Evolutionary conservation across 1,284 basidiomycete genomes (phyloP), one percentile per base, ranked within the genome.

Genomic region (Cutaneotrichosporon curvatum): DNA sequence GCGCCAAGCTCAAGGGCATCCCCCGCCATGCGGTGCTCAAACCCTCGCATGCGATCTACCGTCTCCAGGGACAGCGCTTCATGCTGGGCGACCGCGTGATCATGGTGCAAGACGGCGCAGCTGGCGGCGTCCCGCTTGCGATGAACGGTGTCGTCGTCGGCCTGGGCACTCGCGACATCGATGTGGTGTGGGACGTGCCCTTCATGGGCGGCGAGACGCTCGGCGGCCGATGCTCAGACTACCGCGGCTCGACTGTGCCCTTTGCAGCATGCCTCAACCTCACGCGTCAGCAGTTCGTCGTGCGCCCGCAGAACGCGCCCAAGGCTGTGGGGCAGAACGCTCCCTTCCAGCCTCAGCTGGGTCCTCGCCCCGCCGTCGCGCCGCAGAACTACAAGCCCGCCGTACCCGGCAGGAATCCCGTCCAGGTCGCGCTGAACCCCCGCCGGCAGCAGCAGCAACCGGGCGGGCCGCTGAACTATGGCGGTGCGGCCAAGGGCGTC

Each of bases 1-100:
- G 87, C 55, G 87, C 85, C 3, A 81, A 88, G 22, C 84, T 98
- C 49, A 87, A 90, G 63, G 83, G 83, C 31, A 89, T 97, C 25
- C 94, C 94, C 6, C 81, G 91, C n/a, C 85, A 90, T 61, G 91
- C 89, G 1, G 81, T 98, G 2, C 79, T 98, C 51, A 97, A 97
- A 69, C 95, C 95, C 6, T 76, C 83, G 3, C 91, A 98, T 71
- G 84, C 90, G 1, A 77, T 85, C 4, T 92, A 90, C 67, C 83
- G 91, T 18, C 76, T 98, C 12, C 88, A 91, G 60, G 85, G 85
- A 45, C 95, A 98, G 70, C 75, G 73, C n/a, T 99, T 97, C 63
- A 74, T 77, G 1, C 78, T 97, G 3, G 94, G 94, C n/a, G 94
- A 98, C 71, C 81, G 95, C 12, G 91, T 97, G 32, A 85, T 87